phyloP scores from a whole-genome alignment of 2,329 filamentous ascomycete genomes.

The Nigrospora sphaerica region DNA sequence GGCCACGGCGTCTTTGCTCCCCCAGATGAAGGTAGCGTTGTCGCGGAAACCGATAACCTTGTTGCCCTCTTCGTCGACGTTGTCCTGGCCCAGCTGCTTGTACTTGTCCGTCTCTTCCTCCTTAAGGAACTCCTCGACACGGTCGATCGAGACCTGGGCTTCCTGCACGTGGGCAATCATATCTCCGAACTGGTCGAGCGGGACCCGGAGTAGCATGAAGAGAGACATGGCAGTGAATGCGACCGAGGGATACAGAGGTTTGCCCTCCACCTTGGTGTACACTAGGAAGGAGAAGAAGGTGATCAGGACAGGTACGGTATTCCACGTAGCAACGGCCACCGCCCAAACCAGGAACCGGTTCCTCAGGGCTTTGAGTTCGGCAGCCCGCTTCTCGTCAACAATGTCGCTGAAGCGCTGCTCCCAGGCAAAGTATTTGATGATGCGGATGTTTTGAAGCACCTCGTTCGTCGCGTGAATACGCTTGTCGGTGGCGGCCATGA shows the following conservation, averaged over 20 bases:
- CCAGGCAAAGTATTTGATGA: slow-evolving; percentile 99
- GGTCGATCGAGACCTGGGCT: slow-evolving; percentile 91
- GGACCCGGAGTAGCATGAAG: slow-evolving; percentile 88
- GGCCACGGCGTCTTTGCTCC: slow-evolving; percentile 54
- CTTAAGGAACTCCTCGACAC: slow-evolving; percentile 86
- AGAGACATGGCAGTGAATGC: slow-evolving; percentile 95
- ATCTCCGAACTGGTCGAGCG: slow-evolving; percentile 90
- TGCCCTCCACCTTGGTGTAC: slow-evolving; percentile 85
- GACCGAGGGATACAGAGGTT: slow-evolving; percentile 82
- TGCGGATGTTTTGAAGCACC: slow-evolving; percentile 91
- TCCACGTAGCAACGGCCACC: slow-evolving; percentile 88
- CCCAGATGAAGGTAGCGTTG: slow-evolving; percentile 79
- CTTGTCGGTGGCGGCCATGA: slow-evolving; percentile 89
- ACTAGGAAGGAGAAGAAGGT: slow-evolving; percentile 94
- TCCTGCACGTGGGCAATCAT: slow-evolving; percentile 99
- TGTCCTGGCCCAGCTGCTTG: slow-evolving; percentile 66
- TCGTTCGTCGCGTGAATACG: slow-evolving; percentile 96
- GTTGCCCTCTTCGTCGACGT: slow-evolving; percentile 60
- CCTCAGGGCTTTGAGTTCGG: slow-evolving; percentile 72
- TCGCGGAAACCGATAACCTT: slow-evolving; percentile 77
- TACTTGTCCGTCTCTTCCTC: slow-evolving; percentile 98
- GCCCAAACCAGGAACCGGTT: slow-evolving; percentile 88
- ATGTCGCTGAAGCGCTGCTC: slow-evolving; percentile 81
- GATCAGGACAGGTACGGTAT: slow-evolving; percentile 88
- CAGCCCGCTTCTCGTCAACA: slow-evolving; percentile 80